Conservation (phyloP, 495 filamentous ascomycete genomes). For the Tirmania nivea region DNA sequence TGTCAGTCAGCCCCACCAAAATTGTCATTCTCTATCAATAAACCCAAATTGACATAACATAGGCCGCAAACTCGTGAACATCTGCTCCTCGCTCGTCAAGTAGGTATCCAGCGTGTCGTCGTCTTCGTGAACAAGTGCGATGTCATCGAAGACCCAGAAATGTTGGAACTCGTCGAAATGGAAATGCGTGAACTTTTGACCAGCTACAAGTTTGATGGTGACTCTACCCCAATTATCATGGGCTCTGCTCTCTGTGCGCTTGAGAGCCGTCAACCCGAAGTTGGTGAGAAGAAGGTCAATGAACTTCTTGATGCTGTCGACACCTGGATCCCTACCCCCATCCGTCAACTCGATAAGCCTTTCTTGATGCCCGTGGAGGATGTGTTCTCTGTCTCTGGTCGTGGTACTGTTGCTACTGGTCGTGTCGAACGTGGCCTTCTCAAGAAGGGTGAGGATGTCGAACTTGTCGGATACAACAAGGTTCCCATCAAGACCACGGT, state of each 20-base stretch:
- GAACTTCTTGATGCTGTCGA: constrained; percentile 78
- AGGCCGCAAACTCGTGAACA: constrained; percentile 97
- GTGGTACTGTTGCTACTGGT: constrained; percentile 89
- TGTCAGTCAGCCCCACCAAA: constrained; percentile 29
- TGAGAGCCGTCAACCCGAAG: constrained; percentile 68
- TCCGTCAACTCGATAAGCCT: constrained; percentile 82
- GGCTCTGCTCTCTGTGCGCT: constrained; percentile 91
- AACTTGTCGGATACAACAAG: constrained; percentile 65
- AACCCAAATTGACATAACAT: background rate
- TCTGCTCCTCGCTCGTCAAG: constrained; percentile 88
- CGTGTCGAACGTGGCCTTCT: constrained; percentile 89
- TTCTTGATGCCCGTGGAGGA: constrained; percentile 98
- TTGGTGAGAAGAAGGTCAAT: constrained; percentile 68
- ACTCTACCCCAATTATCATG: constrained; percentile 88
- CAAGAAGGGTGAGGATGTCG: constrained; percentile 81
- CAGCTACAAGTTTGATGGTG: constrained; percentile 90
- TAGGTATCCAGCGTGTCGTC: constrained; percentile 91
- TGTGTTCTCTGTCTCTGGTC: constrained; percentile 92
- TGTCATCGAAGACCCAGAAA: constrained; percentile 85
- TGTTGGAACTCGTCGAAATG: constrained; percentile 99
- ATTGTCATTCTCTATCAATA: constrained; percentile 13
- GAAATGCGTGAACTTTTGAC: constrained; percentile 94
- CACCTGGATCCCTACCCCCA: constrained; percentile 83
- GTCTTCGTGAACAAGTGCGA: constrained; percentile 99
- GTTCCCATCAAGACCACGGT: constrained; percentile 88